A percentile compares a stretch with the other conserved stretches of the same genome.
These are phyloP conservation scores for Periconia macrospinosa DNA, from an alignment of 2,329 filamentous ascomycete species.

Conservation along the genomic window DNA sequence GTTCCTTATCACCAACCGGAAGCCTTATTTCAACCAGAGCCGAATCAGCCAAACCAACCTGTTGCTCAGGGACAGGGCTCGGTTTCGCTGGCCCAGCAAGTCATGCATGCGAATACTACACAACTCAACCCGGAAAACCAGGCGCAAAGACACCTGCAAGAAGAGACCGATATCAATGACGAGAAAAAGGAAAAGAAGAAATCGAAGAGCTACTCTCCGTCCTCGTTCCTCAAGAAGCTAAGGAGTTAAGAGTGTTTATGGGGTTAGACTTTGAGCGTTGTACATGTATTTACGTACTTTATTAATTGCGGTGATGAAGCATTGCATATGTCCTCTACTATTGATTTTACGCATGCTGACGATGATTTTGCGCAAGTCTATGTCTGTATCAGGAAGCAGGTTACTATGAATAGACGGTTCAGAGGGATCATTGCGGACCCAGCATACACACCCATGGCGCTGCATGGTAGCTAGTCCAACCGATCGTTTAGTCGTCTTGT, in stretches of 20 bases:
- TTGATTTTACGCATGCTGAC: too few species aligned
- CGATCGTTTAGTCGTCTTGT: background rate
- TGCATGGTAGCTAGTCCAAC: background rate
- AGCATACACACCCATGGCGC: background rate
- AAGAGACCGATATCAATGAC: background rate
- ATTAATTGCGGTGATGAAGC: too few species aligned
- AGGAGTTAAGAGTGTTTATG: background rate
- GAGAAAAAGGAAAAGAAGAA: background rate
- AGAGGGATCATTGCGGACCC: too few species aligned
- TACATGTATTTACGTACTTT: too few species aligned
- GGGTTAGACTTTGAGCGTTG: background rate
- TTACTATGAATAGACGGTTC: too few species aligned
- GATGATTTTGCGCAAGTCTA: too few species aligned
- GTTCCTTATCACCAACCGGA: slow-evolving; percentile 5
- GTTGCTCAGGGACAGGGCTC: slow-evolving; percentile 40
- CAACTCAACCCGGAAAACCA: slow-evolving; percentile 46
- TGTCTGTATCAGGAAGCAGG: too few species aligned
- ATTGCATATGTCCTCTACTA: too few species aligned
- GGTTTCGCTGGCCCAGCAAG: slow-evolving; percentile 53
- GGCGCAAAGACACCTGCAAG: slow-evolving; percentile 4
- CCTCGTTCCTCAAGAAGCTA: background rate
- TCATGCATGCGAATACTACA: slow-evolving; percentile 59
- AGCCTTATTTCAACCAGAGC: slow-evolving; percentile 1
- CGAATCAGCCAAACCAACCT: slow-evolving; percentile 3
- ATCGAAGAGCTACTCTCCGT: background rate